Conservation (phyloP, 805 yeast species). For the Isabelozyma rhagii region DNA sequence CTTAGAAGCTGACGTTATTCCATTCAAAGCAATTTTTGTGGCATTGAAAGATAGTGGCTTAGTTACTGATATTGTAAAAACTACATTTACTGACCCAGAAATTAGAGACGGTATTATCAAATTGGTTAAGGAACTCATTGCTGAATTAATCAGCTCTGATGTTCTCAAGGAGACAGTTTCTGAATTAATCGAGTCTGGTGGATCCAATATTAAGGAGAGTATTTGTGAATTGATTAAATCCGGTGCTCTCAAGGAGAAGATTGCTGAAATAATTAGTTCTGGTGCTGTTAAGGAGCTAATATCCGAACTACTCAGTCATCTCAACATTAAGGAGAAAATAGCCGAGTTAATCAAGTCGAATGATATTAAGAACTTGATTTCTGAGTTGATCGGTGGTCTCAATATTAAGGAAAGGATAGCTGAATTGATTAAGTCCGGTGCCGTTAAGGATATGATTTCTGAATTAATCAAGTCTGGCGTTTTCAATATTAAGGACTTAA, state of each 20-base stretch:
- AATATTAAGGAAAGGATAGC: conserved; percentile 2
- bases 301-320: no score
- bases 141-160: conserved; percentile 3
- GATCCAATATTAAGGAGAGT: neutral
- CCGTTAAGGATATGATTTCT: neutral
- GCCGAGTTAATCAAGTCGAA: no score
- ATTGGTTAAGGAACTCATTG: conserved; percentile 18
- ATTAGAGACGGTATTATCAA: conserved; percentile 24
- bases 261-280: no score
- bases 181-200: neutral
- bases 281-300: no score
- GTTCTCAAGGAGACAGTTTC: neutral
- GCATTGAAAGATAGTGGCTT: conserved; percentile 29
- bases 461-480: neutral
- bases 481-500: neutral
- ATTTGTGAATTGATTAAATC: conserved; percentile 1
- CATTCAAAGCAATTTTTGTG: conserved; percentile 26
- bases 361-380: no score
- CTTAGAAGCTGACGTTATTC: conserved; percentile 26
- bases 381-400: neutral
- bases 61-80: conserved; percentile 23
- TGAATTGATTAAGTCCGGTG: conserved; percentile 1
- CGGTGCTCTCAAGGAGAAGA: no score
- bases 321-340: no score
- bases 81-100: conserved; percentile 24